Evolutionary conservation across 768 basidiomycete species (phyloP), one percentile per base, ranked within the genome.

Genomic region (Mycena filopes): DNA sequence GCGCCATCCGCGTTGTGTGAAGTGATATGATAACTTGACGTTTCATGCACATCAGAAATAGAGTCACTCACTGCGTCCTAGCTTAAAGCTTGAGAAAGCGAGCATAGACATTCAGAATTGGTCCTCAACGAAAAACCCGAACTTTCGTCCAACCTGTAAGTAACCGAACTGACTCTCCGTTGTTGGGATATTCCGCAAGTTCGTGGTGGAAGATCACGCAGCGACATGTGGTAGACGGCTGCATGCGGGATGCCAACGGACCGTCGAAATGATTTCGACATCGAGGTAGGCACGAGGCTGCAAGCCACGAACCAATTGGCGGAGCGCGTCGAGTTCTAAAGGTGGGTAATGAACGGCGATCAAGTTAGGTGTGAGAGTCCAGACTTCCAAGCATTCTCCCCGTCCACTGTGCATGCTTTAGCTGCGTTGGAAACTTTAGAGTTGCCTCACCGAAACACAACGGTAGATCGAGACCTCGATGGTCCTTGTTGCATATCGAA

Each of bases 1-100:
- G 43, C 56, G 42, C 36, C n/a, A 18, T 40, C 33, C 55, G 42
- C 63, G 43, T 58, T 64, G 55, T 25, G 47, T 51, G 49, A 45
- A 49, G 47, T 42, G 63, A 41, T 56, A 47, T 50, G 29, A 57
- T 45, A 45, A 40, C 20, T 23, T 43, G 26, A 2, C 16, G 31
- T 31, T 49, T 38, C 43, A 58, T 12, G 11, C 11, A 16, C 38
- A 51, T 60, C 26, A 4, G 15, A 38, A 46, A 42, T 46, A 13
- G 21, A 43, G 16, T 26, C 6, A 31, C 4, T 3, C 5, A 13
- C 18, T 23, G 13, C 18, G 23, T 54, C 21, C 21, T 10, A 11
- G 16, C 10, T 31, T 20, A 28, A 49, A 16, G 49, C n/a, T 53
- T 41, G n/a, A 33, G 12, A 33, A 33, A 33, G 7, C 36, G 54